A percentile compares a stretch with the other conserved stretches of the same genome.
Evolutionary conservation across 768 basidiomycete genomes (phyloP).

Genomic region (Filobasidium wieringae): DNA sequence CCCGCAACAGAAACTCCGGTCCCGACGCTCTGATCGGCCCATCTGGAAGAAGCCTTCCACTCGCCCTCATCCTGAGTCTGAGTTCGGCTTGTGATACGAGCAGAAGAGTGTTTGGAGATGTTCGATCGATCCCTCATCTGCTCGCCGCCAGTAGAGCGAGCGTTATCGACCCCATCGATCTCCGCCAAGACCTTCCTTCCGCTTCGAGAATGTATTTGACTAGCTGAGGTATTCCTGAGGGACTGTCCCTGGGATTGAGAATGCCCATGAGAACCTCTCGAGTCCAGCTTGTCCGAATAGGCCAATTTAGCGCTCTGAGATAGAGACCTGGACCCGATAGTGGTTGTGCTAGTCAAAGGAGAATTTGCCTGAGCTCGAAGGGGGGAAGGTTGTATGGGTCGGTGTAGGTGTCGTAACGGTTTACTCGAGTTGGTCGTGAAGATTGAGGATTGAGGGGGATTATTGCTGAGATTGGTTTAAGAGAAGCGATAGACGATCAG

Average conservation of each 20-base stretch:
- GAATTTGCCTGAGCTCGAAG: neutral
- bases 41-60: neutral
- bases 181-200: neutral
- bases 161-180: neutral
- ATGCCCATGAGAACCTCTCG: neutral
- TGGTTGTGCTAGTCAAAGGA: neutral
- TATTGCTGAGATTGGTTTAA: neutral
- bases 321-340: neutral
- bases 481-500: too few species aligned
- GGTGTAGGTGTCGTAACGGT: slow-evolving; percentile 2
- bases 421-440: neutral
- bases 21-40: neutral
- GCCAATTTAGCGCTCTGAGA: too few species aligned
- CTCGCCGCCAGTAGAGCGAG: too few species aligned
- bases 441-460: neutral
- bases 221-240: neutral
- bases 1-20: neutral
- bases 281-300: neutral
- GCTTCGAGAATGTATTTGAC: neutral
- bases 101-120: neutral
- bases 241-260: neutral
- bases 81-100: neutral
- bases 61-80: neutral
- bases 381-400: slow-evolving; percentile 13
- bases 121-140: too few species aligned